These are phyloP conservation scores for Aspergillus nidulans DNA, from an alignment of 495 filamentous ascomycete genomes.

Conservation along the genomic window DNA sequence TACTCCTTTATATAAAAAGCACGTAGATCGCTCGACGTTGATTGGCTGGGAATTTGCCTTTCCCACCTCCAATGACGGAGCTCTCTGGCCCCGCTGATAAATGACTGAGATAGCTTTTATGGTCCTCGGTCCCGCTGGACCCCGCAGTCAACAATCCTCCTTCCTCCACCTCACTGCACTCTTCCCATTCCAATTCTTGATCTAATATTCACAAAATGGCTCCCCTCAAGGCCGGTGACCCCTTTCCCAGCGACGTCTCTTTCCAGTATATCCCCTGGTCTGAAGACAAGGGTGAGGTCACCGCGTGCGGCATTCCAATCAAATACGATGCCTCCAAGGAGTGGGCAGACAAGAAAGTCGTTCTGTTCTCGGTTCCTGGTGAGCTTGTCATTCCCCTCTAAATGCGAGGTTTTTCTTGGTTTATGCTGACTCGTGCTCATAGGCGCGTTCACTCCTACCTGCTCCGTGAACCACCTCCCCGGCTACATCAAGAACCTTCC, in stretches of 20 bases:
- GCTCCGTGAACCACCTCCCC: constrained; percentile 78
- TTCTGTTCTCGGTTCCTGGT: constrained; percentile 84
- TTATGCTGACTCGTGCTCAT: neutral
- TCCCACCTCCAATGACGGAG: neutral
- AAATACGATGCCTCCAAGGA: constrained; percentile 80
- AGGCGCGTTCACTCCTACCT: constrained; percentile 92
- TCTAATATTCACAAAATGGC: constrained; percentile 6
- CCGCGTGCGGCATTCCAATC: constrained; percentile 69
- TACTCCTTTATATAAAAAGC: neutral
- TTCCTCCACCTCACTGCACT: neutral
- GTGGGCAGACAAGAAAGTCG: constrained; percentile 82
- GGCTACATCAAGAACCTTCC: constrained; percentile 72
- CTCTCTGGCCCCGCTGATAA: neutral
- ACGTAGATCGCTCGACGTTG: neutral
- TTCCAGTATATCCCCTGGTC: constrained; percentile 75
- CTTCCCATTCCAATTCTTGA: neutral
- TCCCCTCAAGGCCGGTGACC: constrained; percentile 65
- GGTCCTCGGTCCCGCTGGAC: neutral
- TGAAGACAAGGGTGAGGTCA: constrained; percentile 59
- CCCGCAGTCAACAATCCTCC: constrained; percentile 3
- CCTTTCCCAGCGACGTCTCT: constrained; percentile 70
- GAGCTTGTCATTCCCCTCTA: constrained; percentile 10
- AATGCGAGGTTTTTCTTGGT: neutral
- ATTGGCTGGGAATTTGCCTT: neutral
- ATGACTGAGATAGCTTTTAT: too few relatives aligned